Conservation (phyloP, 2,329 filamentous ascomycete species). For the Fusarium sp. region DNA sequence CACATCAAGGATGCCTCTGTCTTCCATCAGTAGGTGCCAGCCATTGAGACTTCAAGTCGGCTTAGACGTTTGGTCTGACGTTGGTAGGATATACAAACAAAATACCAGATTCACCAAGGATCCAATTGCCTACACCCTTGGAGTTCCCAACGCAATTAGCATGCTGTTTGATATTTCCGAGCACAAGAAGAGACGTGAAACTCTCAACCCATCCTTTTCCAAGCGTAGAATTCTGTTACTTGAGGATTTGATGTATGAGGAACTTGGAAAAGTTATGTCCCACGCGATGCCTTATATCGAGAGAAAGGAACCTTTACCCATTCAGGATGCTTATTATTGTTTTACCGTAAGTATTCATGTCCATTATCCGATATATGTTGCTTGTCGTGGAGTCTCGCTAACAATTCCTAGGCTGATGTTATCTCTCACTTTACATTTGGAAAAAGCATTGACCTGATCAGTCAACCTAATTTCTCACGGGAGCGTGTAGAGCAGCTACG, state of each 20-base stretch:
- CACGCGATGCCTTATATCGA: not conserved
- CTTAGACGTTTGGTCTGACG: not conserved
- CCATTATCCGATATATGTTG: too few relatives aligned
- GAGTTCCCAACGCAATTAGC: not conserved
- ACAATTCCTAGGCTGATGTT: not conserved
- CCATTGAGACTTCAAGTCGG: not conserved
- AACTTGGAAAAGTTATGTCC: not conserved
- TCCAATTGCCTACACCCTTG: not conserved
- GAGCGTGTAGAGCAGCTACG: not conserved
- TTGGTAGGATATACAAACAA: not conserved
- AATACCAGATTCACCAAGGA: not conserved
- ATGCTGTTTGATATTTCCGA: not conserved
- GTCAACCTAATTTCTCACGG: not conserved
- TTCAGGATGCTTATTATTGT: not conserved
- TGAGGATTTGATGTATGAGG: constrained; percentile 1
- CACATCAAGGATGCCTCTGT: not conserved
- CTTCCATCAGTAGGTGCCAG: not conserved
- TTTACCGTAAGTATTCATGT: not conserved
- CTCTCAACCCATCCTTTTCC: not conserved
- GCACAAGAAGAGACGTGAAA: not conserved
- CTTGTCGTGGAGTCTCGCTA: too few relatives aligned
- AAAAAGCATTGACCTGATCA: not conserved
- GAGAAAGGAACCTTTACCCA: not conserved
- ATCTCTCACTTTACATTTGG: not conserved
- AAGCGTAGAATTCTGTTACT: not conserved